Base-by-base conservation (phyloP, 78 protist species). In the Bodo saltans region DNA sequence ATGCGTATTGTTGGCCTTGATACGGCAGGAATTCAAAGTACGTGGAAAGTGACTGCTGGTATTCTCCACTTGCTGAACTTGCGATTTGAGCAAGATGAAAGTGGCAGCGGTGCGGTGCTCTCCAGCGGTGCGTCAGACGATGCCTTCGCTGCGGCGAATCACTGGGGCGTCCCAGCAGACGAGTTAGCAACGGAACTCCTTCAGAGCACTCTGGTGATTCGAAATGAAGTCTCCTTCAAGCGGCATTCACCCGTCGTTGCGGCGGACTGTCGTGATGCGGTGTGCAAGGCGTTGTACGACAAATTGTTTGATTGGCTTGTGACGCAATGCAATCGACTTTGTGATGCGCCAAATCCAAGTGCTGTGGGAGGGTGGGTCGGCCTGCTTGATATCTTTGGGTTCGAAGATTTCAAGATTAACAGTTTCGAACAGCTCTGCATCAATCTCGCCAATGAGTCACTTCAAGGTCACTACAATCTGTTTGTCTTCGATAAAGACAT, bases 371-470 rank as follows among this genome's bases (percentile, higher is more conserved):
- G 60, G n/a, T 76, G 85, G 72, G 88, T 92, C 72, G 96, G 97
- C 81, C 88, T 94, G n/a, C 85, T 94, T 67, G 97, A 94, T 80
- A 94, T 94, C 72, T 92, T 91, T 70, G 97, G 97, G 75, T 94
- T 94, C 74, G 97, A 94, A 68, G 89, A 85, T 85, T 92, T 92
- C 85, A 83, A 76, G 72, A 84, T 79, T 53, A 92, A 92, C 83
- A 42, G 92, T 53, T 94, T 94, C 73, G 96, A 94, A 69, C 96
- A 94, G 86, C 82, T 94, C 2, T 94, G 96, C 87, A 94, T 94
- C 81, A 94, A 88, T 87, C 74, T 39, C 32, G 91, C 90, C 32
- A 91, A 91, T 83, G 93, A 91, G 81, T 26, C 0, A 52, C 84
- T 94, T 73, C 97, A 94, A 81, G 91, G 88, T 83, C 92, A 91